Evolutionary conservation across 139 green algal genomes (phyloP).

Genomic region (Auxenochlorella protothecoides): DNA sequence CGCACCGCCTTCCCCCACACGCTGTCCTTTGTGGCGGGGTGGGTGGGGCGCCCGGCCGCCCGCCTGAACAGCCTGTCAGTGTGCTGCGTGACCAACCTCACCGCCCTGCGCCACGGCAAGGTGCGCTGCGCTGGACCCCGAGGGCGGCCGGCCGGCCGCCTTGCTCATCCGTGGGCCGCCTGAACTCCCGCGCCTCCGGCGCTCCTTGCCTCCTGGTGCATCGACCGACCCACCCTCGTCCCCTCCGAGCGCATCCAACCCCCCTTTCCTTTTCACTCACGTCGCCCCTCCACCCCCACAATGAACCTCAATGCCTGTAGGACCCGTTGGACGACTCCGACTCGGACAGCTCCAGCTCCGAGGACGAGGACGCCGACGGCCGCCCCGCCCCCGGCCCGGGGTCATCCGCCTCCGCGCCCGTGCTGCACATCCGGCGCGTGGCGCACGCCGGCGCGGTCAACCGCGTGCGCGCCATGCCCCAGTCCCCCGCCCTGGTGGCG

Average conservation of each 20-base stretch:
- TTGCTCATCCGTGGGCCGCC: no score
- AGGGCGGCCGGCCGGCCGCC: no score
- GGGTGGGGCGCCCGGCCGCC: no score
- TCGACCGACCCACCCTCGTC: no score
- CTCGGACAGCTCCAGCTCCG: constrained; percentile 16
- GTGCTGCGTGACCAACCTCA: constrained; percentile 54
- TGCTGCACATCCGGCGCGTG: constrained; percentile 45
- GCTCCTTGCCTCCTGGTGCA: no score
- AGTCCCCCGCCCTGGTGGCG: constrained; percentile 75
- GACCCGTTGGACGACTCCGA: not conserved
- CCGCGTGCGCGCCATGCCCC: constrained; percentile 77
- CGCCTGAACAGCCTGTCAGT: constrained; percentile 71
- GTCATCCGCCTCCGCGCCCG: constrained; percentile 1
- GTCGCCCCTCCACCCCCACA: no score
- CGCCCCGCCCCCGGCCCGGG: no score
- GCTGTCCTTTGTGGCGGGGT: constrained; percentile 70
- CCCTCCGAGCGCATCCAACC: no score
- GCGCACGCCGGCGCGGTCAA: constrained; percentile 73
- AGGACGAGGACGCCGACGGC: constrained; percentile 50
- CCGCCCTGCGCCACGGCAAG: constrained; percentile 32
- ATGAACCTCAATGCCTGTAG: no score
- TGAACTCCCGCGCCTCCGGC: no score
- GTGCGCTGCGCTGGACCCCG: no score
- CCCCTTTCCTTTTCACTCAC: no score
- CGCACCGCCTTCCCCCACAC: constrained; percentile 81